Base-by-base conservation (phyloP, 495 filamentous ascomycete genomes). In the Penicillium mononematosum region DNA sequence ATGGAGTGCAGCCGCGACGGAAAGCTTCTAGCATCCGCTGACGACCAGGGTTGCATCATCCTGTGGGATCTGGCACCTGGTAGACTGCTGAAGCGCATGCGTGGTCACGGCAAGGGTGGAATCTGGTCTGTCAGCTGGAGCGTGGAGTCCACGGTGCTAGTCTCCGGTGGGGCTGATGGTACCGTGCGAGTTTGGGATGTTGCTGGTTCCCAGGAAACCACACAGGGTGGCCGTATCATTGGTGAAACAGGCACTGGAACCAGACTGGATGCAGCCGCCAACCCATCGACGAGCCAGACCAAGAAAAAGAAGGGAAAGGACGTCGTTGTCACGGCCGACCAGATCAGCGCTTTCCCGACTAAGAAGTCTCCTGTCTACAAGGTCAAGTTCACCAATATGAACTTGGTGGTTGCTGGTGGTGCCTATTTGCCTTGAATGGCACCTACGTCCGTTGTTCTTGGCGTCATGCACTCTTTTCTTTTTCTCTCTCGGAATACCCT, bases 341-440 rank as follows among this genome's bases (percentile, higher is more conserved):
- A 98, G 74, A 91, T 98, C 72, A 87, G 84, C 59, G 91, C 88
- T 4, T 97, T 96, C 65, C 86, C 90, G 0, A 97, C 94, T 17
- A 98, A 98, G 83, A 96, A 94, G 77, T 91, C 88, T 22, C 91
- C 94, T 3, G 89, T 98, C 7, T 88, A 94, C 70, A 96, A 92
- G 78, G 93, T 96, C 45, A 83, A 85, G 66, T 96, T 96, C 68
- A 97, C 94, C 3, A 80, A 88, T 50, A 94, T 93, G 86, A 98
- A 98, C 62, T 70, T 98, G 63, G 84, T 96, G 16, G 73, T 98
- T 50, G 91, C 91, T 11, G 92, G 85, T 31, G 91, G 94, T 31
- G 92, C 88, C 55, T 97, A 91, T 73, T 66, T 91, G 62, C 87
- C 87, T 36, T 58, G 52, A 49, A 47, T 55, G 29, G 50, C 48